Base-by-base conservation (phyloP, 2,329 filamentous ascomycete genomes). In the Exophiala spinifera region DNA sequence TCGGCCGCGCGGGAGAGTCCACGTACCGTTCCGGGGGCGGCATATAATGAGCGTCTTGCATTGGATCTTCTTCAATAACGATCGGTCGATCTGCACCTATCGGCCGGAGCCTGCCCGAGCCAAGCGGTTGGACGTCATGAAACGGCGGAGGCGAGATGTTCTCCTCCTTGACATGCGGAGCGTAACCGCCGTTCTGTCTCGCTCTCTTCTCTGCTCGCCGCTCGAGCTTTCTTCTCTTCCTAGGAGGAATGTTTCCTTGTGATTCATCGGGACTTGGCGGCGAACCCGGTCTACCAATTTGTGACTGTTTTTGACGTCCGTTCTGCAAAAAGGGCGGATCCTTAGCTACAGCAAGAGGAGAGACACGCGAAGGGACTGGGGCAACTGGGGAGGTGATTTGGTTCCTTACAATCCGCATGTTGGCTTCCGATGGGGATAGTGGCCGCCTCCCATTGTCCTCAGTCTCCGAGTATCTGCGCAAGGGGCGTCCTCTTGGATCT, bases 301-400 rank as follows among this genome's bases (percentile, higher is more conserved):
- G 54, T 21, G 56, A 63, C 51, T 67, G 67, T 20, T 72, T 69
- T 40, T 66, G 74, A 71, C 63, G 80, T 74, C 72, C 86, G 67
- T 60, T 79, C 75, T 68, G 87, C 78, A 60, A 83, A 61, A 79
- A 65, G 46, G 73, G 69, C 56, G 78, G 72, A 49, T 74, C 70
- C 66, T 81, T 82, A 51, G 77, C 69, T 42, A 76, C 73, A 53
- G 80, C 77, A 57, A 84, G 70, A 44, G 80, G 79, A 21, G 81
- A 82, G 20, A 83, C 83, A 66, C 88, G 86, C 46, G 85, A 84
- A 49, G 89, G 87, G 65, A 89, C 88, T 21, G 89, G 88, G 48
- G 88, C 88, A 66, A 86, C 74, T 39, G 86, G 87, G 33, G 84
- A 85, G 47, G 85, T 81, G 64, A 91, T 85, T 67, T 91, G 86